Conservation (phyloP, 2,329 filamentous ascomycete genomes). For the Bipolaris victoriae region DNA sequence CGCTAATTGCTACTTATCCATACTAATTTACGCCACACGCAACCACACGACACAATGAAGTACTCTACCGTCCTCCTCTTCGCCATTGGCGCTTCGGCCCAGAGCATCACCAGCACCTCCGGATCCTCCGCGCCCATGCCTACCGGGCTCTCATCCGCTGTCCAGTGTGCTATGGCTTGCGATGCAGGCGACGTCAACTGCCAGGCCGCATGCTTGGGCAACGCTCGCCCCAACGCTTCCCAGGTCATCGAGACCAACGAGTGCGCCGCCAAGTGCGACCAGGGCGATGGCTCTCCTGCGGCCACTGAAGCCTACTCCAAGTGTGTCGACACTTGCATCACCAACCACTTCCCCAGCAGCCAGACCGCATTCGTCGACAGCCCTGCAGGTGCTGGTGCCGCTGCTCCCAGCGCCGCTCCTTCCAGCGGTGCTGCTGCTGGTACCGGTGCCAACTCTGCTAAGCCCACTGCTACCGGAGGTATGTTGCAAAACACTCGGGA, state of each 20-base stretch:
- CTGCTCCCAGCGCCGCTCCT: conserved; percentile 30
- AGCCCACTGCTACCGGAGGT: conserved; percentile 4
- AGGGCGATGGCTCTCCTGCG: conserved; percentile 57
- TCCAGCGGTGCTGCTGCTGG: conserved; percentile 25
- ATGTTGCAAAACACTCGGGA: neutral
- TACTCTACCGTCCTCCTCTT: conserved; percentile 56
- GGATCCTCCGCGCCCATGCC: conserved; percentile 35
- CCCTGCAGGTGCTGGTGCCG: conserved; percentile 33
- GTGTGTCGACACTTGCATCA: conserved; percentile 59
- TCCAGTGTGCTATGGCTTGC: conserved; percentile 50
- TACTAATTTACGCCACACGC: conserved; percentile 26
- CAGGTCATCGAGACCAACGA: conserved; percentile 59
- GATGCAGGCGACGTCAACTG: conserved; percentile 56
- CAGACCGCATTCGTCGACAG: conserved; percentile 34
- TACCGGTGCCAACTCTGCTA: conserved; percentile 24
- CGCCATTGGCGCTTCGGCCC: conserved; percentile 53
- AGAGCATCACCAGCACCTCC: conserved; percentile 46
- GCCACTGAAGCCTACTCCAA: conserved; percentile 55
- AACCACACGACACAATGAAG: conserved; percentile 47
- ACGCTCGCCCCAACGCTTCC: conserved; percentile 59
- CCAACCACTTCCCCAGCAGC: conserved; percentile 55
- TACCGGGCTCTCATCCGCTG: conserved; percentile 32
- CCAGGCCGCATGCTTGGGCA: conserved; percentile 57
- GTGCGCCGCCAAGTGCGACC: conserved; percentile 60
- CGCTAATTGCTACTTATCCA: conserved; percentile 23